A percentile compares a stretch with the other conserved stretches of the same genome.
Evolutionary conservation across 75 land plant genomes (phyloP).

Genomic region (Selaginella moellendorffii): DNA sequence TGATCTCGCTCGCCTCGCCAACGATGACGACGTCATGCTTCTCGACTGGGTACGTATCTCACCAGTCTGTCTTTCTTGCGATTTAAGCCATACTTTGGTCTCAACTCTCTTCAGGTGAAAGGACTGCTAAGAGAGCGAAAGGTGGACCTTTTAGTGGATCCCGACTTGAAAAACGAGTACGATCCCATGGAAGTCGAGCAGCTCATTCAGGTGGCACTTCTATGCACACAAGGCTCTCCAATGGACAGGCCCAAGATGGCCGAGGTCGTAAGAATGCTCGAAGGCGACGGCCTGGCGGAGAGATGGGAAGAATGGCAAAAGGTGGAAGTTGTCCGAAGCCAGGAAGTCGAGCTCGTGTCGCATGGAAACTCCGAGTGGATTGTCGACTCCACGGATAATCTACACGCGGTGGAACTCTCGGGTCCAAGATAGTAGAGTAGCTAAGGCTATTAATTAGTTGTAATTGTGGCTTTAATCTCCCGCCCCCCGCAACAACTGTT

Average conservation of each 20-base stretch:
- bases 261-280: slow-evolving; percentile 92
- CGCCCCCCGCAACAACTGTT: neutral
- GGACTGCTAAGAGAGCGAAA: slow-evolving; percentile 75
- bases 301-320: slow-evolving; percentile 98
- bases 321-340: slow-evolving; percentile 76
- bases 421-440: slow-evolving; percentile 91
- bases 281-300: slow-evolving; percentile 94
- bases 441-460: too few relatives aligned
- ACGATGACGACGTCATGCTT: slow-evolving; percentile 86
- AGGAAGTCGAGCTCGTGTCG: slow-evolving; percentile 62
- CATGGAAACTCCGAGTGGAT: slow-evolving; percentile 71
- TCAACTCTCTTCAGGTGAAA: slow-evolving; percentile 51
- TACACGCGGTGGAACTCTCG: slow-evolving; percentile 84
- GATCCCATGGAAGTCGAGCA: slow-evolving; percentile 82
- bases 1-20: slow-evolving; percentile 87
- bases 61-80: neutral
- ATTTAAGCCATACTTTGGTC: neutral
- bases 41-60: slow-evolving; percentile 61
- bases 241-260: slow-evolving; percentile 97
- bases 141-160: slow-evolving; percentile 86
- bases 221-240: slow-evolving; percentile 92
- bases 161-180: slow-evolving; percentile 71
- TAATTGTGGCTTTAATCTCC: neutral
- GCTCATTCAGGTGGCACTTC: slow-evolving; percentile 85
- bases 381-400: slow-evolving; percentile 75